Evolutionary conservation across 176 grass and related monocot genomes (phyloP), one percentile per base, ranked within the genome.

Genomic region (Aechmea fasciata): DNA sequence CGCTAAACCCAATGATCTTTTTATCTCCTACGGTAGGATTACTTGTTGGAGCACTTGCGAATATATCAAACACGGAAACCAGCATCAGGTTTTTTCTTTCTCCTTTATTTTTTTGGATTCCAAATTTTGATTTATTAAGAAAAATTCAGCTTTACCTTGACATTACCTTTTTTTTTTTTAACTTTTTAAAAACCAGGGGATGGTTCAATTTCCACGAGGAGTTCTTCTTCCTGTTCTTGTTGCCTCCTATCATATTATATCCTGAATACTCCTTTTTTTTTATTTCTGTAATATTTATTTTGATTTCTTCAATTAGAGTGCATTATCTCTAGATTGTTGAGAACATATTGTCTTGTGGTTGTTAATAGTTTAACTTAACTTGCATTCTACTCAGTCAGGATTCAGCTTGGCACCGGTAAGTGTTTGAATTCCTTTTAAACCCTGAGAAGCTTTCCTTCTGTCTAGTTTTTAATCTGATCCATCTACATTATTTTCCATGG

Each of bases 191-290:
- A n/a, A 55, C 1, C 82, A 97, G 94, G 89, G 78, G 80, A 13
- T 97, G 94, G 94, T 97, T 97, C 84, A 97, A 97, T 76, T 97
- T 97, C 63, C 94, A 97, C 66, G 94, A 97, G 73, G 94, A 97
- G 71, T 97, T 97, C 70, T 97, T 97, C 82, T 97, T 97, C 86
- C 79, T 97, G 66, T 97, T 97, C 89, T 85, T 97, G 69, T 77
- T 97, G 53, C 94, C 94, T 59, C 94, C 94, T 2, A 97, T 97
- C 72, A 97, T 97, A 97, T 97, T 97, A 97, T 97, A 97, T 97
- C 94, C 94, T 89, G 75, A 73, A 51, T 52, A 72, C 3, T 51
- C 65, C 63, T 59, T 10, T 23, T 10, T 23, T 69, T 18, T 48
- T 29, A 77, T 61, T 9, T 61, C 9, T 18, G 15, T 18, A 19